Base-by-base conservation (phyloP, 2,329 filamentous ascomycete species). In the Fusarium subtropicale region DNA sequence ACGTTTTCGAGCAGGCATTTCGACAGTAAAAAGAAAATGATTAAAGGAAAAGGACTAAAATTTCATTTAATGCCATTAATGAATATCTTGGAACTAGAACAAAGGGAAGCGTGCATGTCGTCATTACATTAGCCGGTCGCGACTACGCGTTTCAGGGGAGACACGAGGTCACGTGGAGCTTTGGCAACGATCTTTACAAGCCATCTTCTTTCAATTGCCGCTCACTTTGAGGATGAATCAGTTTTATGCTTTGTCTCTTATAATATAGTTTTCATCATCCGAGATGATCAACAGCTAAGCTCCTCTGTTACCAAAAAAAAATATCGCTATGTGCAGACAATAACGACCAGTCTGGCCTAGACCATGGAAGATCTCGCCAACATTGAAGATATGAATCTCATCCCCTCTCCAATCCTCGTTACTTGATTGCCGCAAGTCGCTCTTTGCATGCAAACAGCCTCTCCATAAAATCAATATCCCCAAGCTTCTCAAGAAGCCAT, bases 1-100 rank as follows among this genome's bases (percentile, higher is more conserved):
- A 54, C 81, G 78, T 60, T 85, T 85, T 13, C 76, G 77, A 18
- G 78, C 74, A 9, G 81, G 75, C 82, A 84, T 83, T 41, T 12
- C 20, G 31, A 28, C 2, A 10, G 7, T 15, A 2, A 3, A 16
- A 28, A 4, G n/a, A 13, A 7, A 39, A 20, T n/a, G 5, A 31
- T 20, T 33, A 11, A n/a, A 44, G 12, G 31, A 8, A 20, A 31
- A 20, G 15, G 18, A 11, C 9, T 31, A n/a, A 56, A 54, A 54
- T 39, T 59, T 28, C 41, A 47, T 64, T 22, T n/a, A 47, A 38
- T 24, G 15, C 3, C 33, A 38, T 39, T 30, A 38, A 33, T 38
- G 38, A 33, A 52, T 52, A 39, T 22, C 48, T 52, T 52, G 34
- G 15, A 51, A 26, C 18, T 42, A 20, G n/a, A 36, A 39, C 45